Evolutionary conservation across 2,329 filamentous ascomycete genomes (phyloP).

Genomic region (Iodosphaeria phyllophila): DNA sequence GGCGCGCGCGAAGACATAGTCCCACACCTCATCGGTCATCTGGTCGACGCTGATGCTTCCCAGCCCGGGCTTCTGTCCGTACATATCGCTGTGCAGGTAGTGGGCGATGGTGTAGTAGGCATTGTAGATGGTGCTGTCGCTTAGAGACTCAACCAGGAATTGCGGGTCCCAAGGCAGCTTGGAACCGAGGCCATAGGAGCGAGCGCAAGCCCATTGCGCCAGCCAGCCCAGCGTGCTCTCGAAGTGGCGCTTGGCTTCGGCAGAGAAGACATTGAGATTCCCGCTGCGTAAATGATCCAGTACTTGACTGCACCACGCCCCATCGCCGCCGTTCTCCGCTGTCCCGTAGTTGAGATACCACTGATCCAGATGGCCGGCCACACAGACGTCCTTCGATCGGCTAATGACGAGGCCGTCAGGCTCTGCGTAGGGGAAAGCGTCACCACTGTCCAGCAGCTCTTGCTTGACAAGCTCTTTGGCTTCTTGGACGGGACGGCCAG

Average conservation of each 20-base stretch:
- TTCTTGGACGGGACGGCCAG: slow-evolving; percentile 67
- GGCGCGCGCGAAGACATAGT: slow-evolving; percentile 75
- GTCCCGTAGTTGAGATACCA: slow-evolving; percentile 98
- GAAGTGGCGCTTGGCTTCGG: slow-evolving; percentile 63
- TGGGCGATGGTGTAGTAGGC: slow-evolving; percentile 53
- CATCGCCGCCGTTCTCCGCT: too few species aligned
- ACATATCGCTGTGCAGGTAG: slow-evolving; percentile 67
- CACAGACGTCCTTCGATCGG: slow-evolving; percentile 80
- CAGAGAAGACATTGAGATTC: slow-evolving; percentile 62
- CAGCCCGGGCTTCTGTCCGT: slow-evolving; percentile 52
- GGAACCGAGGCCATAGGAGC: slow-evolving; percentile 81
- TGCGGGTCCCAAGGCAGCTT: slow-evolving; percentile 86
- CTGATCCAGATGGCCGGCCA: slow-evolving; percentile 83
- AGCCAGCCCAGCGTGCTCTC: slow-evolving; percentile 81
- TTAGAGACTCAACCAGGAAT: slow-evolving; percentile 83
- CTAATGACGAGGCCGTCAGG: slow-evolving; percentile 80
- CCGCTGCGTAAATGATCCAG: slow-evolving; percentile 53
- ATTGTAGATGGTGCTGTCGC: slow-evolving; percentile 87
- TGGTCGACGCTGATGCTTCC: slow-evolving; percentile 61
- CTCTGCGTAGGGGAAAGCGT: slow-evolving; percentile 85
- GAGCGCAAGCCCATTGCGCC: slow-evolving; percentile 85
- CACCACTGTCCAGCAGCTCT: slow-evolving; percentile 54
- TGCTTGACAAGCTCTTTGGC: slow-evolving; percentile 74
- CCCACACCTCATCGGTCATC: slow-evolving; percentile 91
- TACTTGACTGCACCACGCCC: slow-evolving; percentile 63